A percentile compares a stretch with the other conserved stretches of the same genome.
These are phyloP conservation scores for Polyporus arcularius DNA, from an alignment of 768 basidiomycete genomes.

Conservation along the genomic window DNA sequence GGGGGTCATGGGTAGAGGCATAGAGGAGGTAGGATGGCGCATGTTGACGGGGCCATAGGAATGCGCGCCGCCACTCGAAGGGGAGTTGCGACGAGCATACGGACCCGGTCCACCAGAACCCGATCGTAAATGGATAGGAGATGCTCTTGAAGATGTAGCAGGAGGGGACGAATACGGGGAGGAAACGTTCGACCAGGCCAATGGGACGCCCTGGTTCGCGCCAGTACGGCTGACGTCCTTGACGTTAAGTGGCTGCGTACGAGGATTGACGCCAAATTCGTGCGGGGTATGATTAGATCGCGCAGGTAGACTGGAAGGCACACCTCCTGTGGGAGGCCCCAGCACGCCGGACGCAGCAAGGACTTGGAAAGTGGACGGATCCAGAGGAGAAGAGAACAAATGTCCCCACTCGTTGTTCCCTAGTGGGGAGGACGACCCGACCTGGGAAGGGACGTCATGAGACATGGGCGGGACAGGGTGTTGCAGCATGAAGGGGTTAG, in stretches of 20 bases:
- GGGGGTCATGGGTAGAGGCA: slow-evolving; percentile 17
- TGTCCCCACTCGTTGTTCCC: slow-evolving; percentile 52
- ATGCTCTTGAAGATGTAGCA: slow-evolving; percentile 52
- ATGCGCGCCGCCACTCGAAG: slow-evolving; percentile 40
- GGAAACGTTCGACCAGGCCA: slow-evolving; percentile 27
- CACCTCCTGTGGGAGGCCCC: slow-evolving; percentile 37
- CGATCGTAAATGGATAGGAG: slow-evolving; percentile 57
- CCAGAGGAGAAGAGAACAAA: slow-evolving; percentile 62
- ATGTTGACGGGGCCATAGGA: slow-evolving; percentile 18
- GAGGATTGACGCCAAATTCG: slow-evolving; percentile 23
- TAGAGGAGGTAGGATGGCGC: slow-evolving; percentile 20
- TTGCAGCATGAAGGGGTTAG: slow-evolving; percentile 25
- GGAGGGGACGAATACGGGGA: slow-evolving; percentile 28
- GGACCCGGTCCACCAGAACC: slow-evolving; percentile 20
- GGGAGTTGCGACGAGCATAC: slow-evolving; percentile 30
- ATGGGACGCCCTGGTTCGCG: slow-evolving; percentile 8
- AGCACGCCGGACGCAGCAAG: slow-evolving; percentile 63
- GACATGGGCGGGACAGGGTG: slow-evolving; percentile 21
- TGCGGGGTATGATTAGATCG: slow-evolving; percentile 35
- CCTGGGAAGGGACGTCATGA: slow-evolving; percentile 22
- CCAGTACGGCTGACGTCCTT: slow-evolving; percentile 23
- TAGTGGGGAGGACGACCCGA: slow-evolving; percentile 24
- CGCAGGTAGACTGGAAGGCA: slow-evolving; percentile 42
- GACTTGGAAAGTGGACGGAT: slow-evolving; percentile 60
- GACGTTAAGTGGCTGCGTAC: slow-evolving; percentile 16